Evolutionary conservation across 2,329 filamentous ascomycete genomes (phyloP).

Genomic region (Capronia coronata): DNA sequence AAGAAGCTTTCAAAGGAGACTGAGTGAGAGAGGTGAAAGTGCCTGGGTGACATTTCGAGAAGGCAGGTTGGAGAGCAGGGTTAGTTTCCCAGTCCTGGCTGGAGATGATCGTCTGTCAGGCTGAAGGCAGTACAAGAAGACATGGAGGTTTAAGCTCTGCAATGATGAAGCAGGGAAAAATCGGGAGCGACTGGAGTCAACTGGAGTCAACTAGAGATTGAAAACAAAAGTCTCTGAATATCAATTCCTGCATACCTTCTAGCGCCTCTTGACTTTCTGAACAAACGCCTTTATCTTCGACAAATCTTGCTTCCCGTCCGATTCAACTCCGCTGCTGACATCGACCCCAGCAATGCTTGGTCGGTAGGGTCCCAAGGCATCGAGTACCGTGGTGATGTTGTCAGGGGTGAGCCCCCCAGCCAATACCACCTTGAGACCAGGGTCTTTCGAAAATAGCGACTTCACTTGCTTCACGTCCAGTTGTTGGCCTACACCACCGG

Average conservation of each 20-base stretch:
- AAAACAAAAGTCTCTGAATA: neutral
- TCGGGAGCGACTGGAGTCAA: too few species aligned
- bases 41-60: too few species aligned
- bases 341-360: slow-evolving; percentile 74
- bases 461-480: slow-evolving; percentile 67
- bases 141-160: too few species aligned
- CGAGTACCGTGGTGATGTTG: slow-evolving; percentile 65
- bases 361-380: slow-evolving; percentile 53
- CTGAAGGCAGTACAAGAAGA: too few species aligned
- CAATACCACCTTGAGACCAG: slow-evolving; percentile 66
- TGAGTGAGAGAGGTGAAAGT: too few species aligned
- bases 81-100: too few species aligned
- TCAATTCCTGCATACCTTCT: neutral
- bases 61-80: too few species aligned
- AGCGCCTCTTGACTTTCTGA: slow-evolving; percentile 56
- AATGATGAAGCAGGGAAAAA: too few species aligned
- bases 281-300: slow-evolving; percentile 78
- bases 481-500: slow-evolving; percentile 71
- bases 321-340: slow-evolving; percentile 90
- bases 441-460: slow-evolving; percentile 58
- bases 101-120: too few species aligned
- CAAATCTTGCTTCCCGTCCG: slow-evolving; percentile 70
- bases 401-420: slow-evolving; percentile 77
- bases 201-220: too few species aligned
- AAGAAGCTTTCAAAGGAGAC: too few species aligned